Base-by-base conservation (phyloP, 176 grass and related monocot species). In the Carex parvula region DNA sequence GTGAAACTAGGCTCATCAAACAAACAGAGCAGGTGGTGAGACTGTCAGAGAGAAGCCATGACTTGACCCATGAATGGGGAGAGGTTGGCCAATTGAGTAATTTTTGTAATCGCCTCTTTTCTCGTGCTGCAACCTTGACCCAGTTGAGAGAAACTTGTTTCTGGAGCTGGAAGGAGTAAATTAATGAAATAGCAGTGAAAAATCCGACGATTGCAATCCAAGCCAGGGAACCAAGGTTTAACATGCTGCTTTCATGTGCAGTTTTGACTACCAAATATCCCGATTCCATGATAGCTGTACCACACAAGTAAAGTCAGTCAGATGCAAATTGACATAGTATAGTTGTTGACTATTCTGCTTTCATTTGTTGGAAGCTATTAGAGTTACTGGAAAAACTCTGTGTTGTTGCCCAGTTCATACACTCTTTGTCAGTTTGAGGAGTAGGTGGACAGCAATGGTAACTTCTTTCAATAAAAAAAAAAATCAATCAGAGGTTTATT, bases 1-100 rank as follows among this genome's bases (percentile, higher is more conserved):
- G 3, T 0, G 78, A 87, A 12, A 78, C 82, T 0, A 98, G 75
- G 15, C 81, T 84, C 0, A 57, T 84, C 22, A 94, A 68, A 82
- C 95, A 98, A 6, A 91, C 87, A 57, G 90, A 97, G 57, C 95
- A 94, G 8, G 92, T 93, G 12, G 90, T 91, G 30, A 88, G 89
- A 35, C 91, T 90, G 7, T 86, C 84, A 3, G 79, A 87, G 0
- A 35, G 81, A 76, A 80, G 83, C 60, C 56, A 41, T 42, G 92
- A 88, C 60, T 88, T 84, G 1, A 73, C 48, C 95, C 92, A 98
- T 4, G 86, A 78, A 83, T 98, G 95, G n/a, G 79, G 33, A 29
- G 92, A 94, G 81, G 84, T 91, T 46, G 90, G 95, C 61, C 92
- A 93, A 62, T 82, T 86, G 70, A 85, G 71, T 4, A 44, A 59